A percentile compares a stretch with the other conserved stretches of the same genome.
Conservation (phyloP, 176 grass and related monocot genomes). For the Eremochloa ophiuroides region DNA sequence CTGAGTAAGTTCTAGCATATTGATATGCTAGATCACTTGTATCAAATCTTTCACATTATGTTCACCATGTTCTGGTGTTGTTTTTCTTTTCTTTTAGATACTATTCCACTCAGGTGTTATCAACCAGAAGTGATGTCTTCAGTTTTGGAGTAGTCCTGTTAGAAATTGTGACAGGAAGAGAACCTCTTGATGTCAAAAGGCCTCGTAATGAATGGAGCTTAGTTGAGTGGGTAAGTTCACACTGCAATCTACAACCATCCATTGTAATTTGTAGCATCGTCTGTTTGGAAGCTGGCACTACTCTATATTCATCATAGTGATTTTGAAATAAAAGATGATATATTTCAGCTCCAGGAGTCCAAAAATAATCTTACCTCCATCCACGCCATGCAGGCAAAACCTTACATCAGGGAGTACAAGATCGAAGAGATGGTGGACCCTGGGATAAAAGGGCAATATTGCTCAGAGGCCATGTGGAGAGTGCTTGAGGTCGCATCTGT, state of each 20-base stretch:
- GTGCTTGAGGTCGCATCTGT: slow-evolving; percentile 54
- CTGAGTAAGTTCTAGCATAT: slow-evolving; percentile 68
- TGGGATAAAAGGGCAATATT: slow-evolving; percentile 65
- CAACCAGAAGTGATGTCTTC: slow-evolving; percentile 63
- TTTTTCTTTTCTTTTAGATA: slow-evolving; percentile 50
- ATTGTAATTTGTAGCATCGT: slow-evolving; percentile 1
- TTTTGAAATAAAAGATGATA: neutral
- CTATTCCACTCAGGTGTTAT: slow-evolving; percentile 66
- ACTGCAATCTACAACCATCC: neutral
- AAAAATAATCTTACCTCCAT: neutral
- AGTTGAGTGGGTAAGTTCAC: slow-evolving; percentile 66
- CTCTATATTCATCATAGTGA: neutral
- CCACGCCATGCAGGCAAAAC: slow-evolving; percentile 44
- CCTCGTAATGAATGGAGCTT: slow-evolving; percentile 62
- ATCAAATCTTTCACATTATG: neutral
- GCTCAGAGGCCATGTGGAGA: slow-evolving; percentile 71
- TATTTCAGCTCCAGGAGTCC: neutral
- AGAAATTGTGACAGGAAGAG: slow-evolving; percentile 74
- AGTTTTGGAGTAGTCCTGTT: slow-evolving; percentile 75
- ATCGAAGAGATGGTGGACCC: slow-evolving; percentile 81
- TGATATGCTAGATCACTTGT: neutral
- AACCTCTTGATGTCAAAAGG: slow-evolving; percentile 67
- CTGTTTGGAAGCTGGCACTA: neutral
- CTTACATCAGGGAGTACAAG: slow-evolving; percentile 61
- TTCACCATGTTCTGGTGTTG: neutral